These are phyloP conservation scores for Russula sp. DNA, from an alignment of 768 basidiomycete genomes.

Conservation along the genomic window DNA sequence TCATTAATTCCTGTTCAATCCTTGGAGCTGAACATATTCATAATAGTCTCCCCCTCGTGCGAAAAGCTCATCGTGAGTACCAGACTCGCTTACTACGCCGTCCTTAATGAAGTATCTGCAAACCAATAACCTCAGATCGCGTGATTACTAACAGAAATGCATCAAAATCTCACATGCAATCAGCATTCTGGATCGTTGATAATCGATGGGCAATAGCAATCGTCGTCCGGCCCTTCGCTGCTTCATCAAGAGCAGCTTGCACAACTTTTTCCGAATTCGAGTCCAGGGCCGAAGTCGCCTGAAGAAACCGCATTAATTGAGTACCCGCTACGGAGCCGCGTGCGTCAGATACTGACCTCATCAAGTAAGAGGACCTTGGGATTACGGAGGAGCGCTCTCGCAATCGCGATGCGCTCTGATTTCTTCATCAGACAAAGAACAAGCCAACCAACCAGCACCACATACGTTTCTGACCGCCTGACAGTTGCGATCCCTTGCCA, in stretches of 20 bases:
- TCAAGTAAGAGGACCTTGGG: constrained; percentile 31
- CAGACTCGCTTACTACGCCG: constrained; percentile 21
- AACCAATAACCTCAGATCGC: neutral
- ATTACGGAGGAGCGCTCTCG: constrained; percentile 30
- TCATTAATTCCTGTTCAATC: constrained; percentile 14
- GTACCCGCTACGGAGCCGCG: neutral
- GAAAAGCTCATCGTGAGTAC: constrained; percentile 25
- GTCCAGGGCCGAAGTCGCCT: constrained; percentile 48
- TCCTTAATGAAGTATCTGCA: constrained; percentile 25
- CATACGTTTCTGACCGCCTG: constrained; percentile 84
- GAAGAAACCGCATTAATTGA: neutral
- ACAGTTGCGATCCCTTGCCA: constrained; percentile 84
- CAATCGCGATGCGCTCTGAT: constrained; percentile 40
- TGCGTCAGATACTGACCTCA: constrained; percentile 14
- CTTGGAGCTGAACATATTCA: constrained; percentile 25
- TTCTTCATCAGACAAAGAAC: neutral
- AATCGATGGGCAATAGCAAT: constrained; percentile 94
- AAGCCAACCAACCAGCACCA: constrained; percentile 1
- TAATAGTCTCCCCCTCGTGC: constrained; percentile 20
- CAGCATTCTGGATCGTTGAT: constrained; percentile 49
- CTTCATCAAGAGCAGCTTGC: constrained; percentile 88
- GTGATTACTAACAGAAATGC: neutral
- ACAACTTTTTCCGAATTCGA: constrained; percentile 71
- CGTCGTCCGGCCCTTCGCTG: constrained; percentile 90
- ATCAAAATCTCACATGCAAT: constrained; percentile 26